Evolutionary conservation across 441 rosid species (phyloP).

Genomic region (Gossypium laxum): DNA sequence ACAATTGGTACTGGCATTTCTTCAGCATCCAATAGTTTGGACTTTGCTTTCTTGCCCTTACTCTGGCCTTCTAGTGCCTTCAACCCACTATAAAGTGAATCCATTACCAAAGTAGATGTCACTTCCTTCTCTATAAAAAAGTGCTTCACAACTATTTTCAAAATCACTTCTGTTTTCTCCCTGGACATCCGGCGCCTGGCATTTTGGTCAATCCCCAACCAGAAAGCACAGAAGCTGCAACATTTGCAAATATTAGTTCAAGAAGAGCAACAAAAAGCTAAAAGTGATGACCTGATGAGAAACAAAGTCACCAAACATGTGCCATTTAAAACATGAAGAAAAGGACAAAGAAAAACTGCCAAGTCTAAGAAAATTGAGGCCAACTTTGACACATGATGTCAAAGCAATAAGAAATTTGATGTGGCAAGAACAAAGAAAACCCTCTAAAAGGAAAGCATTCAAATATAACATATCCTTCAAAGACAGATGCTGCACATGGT

Average conservation of each 20-base stretch:
- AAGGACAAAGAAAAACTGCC: not conserved
- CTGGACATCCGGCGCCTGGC: constrained; percentile 60
- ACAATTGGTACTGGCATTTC: constrained; percentile 83
- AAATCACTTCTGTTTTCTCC: constrained; percentile 68
- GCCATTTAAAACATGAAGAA: not conserved
- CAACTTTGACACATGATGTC: not conserved
- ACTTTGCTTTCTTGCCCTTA: constrained; percentile 54
- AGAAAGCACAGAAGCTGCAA: constrained; percentile 71
- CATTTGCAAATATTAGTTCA: constrained; percentile 14
- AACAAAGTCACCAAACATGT: not conserved
- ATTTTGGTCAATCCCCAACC: constrained; percentile 74
- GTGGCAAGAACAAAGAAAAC: not conserved
- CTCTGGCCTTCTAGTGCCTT: constrained; percentile 83
- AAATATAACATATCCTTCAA: not conserved
- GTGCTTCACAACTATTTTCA: constrained; percentile 77
- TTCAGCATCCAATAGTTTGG: constrained; percentile 45
- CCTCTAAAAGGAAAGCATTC: not conserved
- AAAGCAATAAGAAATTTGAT: not conserved
- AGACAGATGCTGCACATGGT: not conserved
- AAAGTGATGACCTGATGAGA: not conserved
- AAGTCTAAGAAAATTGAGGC: not conserved
- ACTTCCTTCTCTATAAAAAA: constrained; percentile 94
- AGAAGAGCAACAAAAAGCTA: constrained; percentile 4
- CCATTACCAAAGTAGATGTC: constrained; percentile 92
- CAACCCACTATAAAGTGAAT: constrained; percentile 81